Conservation (phyloP, 2,329 filamentous ascomycete genomes). For the Plectosphaerella plurivora region DNA sequence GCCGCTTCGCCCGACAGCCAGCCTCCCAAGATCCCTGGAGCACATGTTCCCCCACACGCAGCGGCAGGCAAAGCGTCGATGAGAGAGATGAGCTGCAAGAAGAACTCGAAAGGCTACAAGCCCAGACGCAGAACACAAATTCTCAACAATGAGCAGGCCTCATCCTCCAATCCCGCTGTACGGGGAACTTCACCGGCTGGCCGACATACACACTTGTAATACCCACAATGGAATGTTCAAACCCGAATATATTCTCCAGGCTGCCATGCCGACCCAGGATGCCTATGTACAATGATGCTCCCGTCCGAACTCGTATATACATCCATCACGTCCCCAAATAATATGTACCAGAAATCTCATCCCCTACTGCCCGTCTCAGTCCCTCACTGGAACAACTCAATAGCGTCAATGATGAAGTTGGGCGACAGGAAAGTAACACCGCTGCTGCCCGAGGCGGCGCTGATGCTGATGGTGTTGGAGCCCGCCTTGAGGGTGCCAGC, state of each 20-base stretch:
- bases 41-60: not conserved
- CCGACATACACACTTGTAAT: not conserved
- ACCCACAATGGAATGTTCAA: not conserved
- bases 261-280: too few species aligned
- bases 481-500: slow-evolving; percentile 55
- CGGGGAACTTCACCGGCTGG: too few species aligned
- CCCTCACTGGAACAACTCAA: slow-evolving; percentile 9
- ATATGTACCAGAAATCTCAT: not conserved
- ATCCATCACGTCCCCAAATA: not conserved
- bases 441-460: slow-evolving; percentile 52
- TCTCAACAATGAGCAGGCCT: too few species aligned
- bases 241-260: not conserved
- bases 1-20: slow-evolving; percentile 5
- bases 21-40: slow-evolving; percentile 5
- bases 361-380: too few species aligned
- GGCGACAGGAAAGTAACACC: slow-evolving; percentile 52
- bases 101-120: too few species aligned
- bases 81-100: not conserved
- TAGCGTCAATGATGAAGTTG: slow-evolving; percentile 34
- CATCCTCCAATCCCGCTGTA: too few species aligned
- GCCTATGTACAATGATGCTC: not conserved
- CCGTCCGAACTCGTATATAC: not conserved
- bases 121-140: too few species aligned
- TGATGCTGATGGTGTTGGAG: slow-evolving; percentile 59
- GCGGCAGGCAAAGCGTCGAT: not conserved